A percentile compares a stretch with the other conserved stretches of the same genome.
These are phyloP conservation scores for Isatis tinctoria DNA, from an alignment of 345 rosid species.

Conservation along the genomic window DNA sequence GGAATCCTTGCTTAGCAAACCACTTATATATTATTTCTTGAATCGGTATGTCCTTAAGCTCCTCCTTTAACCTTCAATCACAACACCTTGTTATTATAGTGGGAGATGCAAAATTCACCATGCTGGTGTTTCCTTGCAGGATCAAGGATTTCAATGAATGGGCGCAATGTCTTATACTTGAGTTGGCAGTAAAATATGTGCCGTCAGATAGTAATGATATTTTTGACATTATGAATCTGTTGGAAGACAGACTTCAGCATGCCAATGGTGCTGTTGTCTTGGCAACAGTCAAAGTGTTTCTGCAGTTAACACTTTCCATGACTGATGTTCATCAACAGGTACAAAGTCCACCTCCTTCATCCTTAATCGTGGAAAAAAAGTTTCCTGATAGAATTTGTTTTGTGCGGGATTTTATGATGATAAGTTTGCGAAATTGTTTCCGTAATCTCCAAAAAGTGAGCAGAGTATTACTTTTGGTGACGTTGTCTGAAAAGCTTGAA, in stretches of 20 bases:
- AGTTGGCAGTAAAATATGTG: constrained; percentile 80
- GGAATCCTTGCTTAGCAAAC: constrained; percentile 79
- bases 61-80: constrained; percentile 5
- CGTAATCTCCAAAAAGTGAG: not conserved
- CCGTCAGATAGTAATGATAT: constrained; percentile 84
- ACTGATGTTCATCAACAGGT: constrained; percentile 98
- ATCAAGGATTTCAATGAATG: constrained; percentile 93
- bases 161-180: constrained; percentile 97
- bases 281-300: constrained; percentile 82
- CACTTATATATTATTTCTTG: constrained; percentile 63
- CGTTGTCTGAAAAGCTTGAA: constrained; percentile 2
- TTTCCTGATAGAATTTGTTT: not conserved
- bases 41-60: constrained; percentile 54
- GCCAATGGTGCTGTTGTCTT: constrained; percentile 99
- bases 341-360: constrained; percentile 8
- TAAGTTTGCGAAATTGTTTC: not conserved
- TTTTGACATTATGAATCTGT: constrained; percentile 97
- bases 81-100: not conserved
- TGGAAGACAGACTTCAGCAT: constrained; percentile 99
- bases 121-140: constrained; percentile 45
- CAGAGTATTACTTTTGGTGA: not conserved
- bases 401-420: not conserved
- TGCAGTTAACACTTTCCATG: constrained; percentile 90
- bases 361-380: not conserved
- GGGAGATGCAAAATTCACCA: not conserved